These are phyloP conservation scores for Lathyrus aphaca DNA, from an alignment of 306 rosid genomes.

Conservation along the genomic window DNA sequence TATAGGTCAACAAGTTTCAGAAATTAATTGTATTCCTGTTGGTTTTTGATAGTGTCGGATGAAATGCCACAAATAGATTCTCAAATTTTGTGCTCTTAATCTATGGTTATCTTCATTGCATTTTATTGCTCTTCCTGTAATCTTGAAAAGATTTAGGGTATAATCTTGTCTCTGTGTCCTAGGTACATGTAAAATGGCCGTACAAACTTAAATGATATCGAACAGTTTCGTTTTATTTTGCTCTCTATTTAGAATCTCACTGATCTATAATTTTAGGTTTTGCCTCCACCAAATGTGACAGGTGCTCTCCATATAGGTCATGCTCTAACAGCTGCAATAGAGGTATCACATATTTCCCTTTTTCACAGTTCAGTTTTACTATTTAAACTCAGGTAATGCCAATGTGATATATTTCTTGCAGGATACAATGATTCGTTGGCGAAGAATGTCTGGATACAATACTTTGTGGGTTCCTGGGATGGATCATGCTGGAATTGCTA, in stretches of 20 bases:
- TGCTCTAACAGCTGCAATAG: conserved; percentile 91
- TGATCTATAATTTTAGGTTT: conserved; percentile 57
- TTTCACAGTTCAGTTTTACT: conserved; percentile 29
- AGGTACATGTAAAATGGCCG: not conserved
- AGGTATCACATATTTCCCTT: conserved; percentile 52
- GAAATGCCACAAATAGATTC: conserved; percentile 30
- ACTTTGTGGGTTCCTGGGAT: conserved; percentile 95
- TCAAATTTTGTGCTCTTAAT: conserved; percentile 6
- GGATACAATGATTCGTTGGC: conserved; percentile 98
- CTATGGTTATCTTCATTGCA: not conserved
- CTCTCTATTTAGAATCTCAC: not conserved
- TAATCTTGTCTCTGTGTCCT: not conserved
- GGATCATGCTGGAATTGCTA: conserved; percentile 99
- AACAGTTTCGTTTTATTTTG: not conserved
- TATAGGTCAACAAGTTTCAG: conserved; percentile 21
- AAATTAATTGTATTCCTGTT: not conserved
- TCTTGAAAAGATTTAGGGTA: conserved; percentile 13
- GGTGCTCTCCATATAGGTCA: conserved; percentile 98
- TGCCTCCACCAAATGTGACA: conserved; percentile 97
- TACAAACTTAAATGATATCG: conserved; percentile 10
- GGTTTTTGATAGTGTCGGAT: not conserved
- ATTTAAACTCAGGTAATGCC: conserved; percentile 16
- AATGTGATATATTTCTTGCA: conserved; percentile 44
- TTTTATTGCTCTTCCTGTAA: conserved; percentile 27
- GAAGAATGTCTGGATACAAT: conserved; percentile 92